Evolutionary conservation across 768 basidiomycete genomes (phyloP).

Genomic region (Phylloporus arenicola): DNA sequence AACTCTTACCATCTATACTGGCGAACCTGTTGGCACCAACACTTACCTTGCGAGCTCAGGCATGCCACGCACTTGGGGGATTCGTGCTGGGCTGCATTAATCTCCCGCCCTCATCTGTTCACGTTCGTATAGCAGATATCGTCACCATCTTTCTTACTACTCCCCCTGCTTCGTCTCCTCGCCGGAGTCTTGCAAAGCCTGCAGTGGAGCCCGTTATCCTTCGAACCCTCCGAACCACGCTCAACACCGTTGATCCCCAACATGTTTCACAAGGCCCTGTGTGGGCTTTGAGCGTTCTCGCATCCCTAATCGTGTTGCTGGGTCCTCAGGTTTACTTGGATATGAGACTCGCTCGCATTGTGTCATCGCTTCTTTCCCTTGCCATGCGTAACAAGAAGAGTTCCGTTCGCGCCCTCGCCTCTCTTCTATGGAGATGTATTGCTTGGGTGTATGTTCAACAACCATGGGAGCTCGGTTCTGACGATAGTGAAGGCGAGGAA

Average conservation of each 20-base stretch:
- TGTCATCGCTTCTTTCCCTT: slow-evolving; percentile 47
- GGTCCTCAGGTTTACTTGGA: slow-evolving; percentile 49
- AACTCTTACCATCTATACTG: slow-evolving; percentile 58
- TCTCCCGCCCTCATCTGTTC: slow-evolving; percentile 43
- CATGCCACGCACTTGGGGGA: slow-evolving; percentile 71
- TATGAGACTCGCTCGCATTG: slow-evolving; percentile 37
- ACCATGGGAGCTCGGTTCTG: slow-evolving; percentile 23
- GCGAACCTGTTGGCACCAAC: slow-evolving; percentile 60
- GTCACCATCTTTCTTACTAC: slow-evolving; percentile 48
- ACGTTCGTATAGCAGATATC: slow-evolving; percentile 47
- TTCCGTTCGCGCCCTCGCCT: slow-evolving; percentile 55
- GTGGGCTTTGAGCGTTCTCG: slow-evolving; percentile 68
- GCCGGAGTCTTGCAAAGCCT: slow-evolving; percentile 33
- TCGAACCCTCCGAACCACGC: slow-evolving; percentile 61
- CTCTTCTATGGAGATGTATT: slow-evolving; percentile 60
- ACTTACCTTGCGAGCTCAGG: slow-evolving; percentile 60
- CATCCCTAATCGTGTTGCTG: slow-evolving; percentile 60
- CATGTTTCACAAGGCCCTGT: slow-evolving; percentile 72
- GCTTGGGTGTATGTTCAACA: slow-evolving; percentile 65
- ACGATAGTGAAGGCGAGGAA: slow-evolving; percentile 17
- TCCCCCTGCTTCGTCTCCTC: slow-evolving; percentile 30
- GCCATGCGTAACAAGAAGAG: slow-evolving; percentile 61
- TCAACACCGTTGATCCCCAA: slow-evolving; percentile 48
- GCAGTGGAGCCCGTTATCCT: slow-evolving; percentile 48
- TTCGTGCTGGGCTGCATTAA: slow-evolving; percentile 51